Evolutionary conservation across 129 eudicot species (phyloP).

Genomic region (Lonicera japonica): DNA sequence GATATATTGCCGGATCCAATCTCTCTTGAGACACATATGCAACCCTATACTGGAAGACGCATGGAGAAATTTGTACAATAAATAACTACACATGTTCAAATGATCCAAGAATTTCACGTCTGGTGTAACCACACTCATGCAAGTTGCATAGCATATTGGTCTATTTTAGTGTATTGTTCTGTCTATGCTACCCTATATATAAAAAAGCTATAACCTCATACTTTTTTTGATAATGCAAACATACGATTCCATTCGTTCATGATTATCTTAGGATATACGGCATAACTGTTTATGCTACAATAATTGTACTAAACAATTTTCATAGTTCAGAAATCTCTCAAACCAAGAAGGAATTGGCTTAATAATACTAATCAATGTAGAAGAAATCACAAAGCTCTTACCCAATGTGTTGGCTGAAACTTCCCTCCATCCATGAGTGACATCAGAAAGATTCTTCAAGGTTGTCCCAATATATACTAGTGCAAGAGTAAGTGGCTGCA

Average conservation of each 20-base stretch:
- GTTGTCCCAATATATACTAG: constrained; percentile 92
- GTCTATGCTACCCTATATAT: too few relatives aligned
- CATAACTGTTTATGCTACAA: too few relatives aligned
- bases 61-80: too few relatives aligned
- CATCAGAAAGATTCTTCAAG: constrained; percentile 86
- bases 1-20: too few relatives aligned
- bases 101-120: too few relatives aligned
- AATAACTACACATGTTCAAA: too few relatives aligned
- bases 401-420: constrained; percentile 82
- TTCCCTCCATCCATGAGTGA: constrained; percentile 93
- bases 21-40: too few relatives aligned
- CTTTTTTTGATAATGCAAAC: background rate
- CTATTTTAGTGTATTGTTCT: too few relatives aligned
- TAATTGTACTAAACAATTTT: background rate
- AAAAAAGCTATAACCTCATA: background rate
- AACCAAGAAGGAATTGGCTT: background rate
- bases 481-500: constrained; percentile 85
- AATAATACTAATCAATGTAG: background rate
- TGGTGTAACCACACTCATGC: too few relatives aligned
- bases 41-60: too few relatives aligned
- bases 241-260: background rate
- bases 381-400: constrained; percentile 24
- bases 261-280: background rate
- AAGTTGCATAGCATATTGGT: too few relatives aligned
- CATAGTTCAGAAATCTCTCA: background rate